Percentiles rank a stretch among this genome's conserved stretches.
These are phyloP conservation scores for Saccharomycopsis amapae DNA, from an alignment of 805 yeast species.

Conservation along the genomic window DNA sequence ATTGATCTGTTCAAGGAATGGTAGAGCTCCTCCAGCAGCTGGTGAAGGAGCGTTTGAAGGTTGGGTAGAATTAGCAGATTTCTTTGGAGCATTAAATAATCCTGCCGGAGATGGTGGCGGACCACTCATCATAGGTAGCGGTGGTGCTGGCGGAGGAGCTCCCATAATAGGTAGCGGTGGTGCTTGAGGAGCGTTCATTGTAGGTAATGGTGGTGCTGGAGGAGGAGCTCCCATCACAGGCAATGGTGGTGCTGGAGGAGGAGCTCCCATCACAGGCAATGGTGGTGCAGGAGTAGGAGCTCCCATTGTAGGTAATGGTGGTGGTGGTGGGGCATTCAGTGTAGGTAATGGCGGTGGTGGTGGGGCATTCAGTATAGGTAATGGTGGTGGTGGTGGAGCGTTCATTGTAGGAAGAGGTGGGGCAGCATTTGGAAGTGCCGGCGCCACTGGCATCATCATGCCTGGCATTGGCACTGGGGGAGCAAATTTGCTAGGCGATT, in stretches of 20 bases:
- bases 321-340: conserved; percentile 16
- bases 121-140: background rate
- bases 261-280: conserved; percentile 18
- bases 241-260: conserved; percentile 28
- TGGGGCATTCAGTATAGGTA: conserved; percentile 23
- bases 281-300: conserved; percentile 20
- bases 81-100: conserved; percentile 14
- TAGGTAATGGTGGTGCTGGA: conserved; percentile 23
- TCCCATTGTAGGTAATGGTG: conserved; percentile 17
- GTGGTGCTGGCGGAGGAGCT: conserved; percentile 10
- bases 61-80: conserved; percentile 17
- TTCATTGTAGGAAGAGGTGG: conserved; percentile 16
- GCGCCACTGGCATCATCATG: conserved; percentile 19
- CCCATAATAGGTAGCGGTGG: conserved; percentile 23
- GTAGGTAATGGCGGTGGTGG: conserved; percentile 21
- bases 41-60: conserved; percentile 21
- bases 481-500: conserved; percentile 6
- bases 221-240: conserved; percentile 27
- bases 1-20: conserved; percentile 53
- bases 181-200: conserved; percentile 20
- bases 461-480: conserved; percentile 17
- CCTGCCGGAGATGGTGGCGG: conserved; percentile 23
- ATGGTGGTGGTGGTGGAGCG: conserved; percentile 10
- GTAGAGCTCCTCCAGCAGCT: conserved; percentile 35
- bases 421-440: conserved; percentile 3